A percentile compares a stretch with the other conserved stretches of the same genome.
Conservation (phyloP, 2,329 filamentous ascomycete species). For the Zymoseptoria ardabiliae region DNA sequence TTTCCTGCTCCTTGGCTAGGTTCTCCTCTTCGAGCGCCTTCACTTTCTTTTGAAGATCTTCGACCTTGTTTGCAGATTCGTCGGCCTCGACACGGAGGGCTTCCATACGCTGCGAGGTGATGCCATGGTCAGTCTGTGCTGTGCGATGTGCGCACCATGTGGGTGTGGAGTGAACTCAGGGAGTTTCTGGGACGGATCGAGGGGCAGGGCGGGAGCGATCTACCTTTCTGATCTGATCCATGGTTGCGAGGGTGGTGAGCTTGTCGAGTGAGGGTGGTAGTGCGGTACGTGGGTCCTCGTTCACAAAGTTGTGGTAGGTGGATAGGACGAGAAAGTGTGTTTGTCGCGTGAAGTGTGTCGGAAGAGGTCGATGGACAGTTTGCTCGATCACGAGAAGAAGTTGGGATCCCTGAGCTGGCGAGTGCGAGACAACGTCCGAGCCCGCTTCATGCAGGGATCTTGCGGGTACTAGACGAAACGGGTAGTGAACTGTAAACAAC, state of each 20-base stretch:
- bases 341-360: neutral
- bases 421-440: neutral
- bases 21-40: slow-evolving; percentile 93
- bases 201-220: slow-evolving; percentile 20
- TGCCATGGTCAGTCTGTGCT: neutral
- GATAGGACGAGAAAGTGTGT: neutral
- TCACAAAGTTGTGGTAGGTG: neutral
- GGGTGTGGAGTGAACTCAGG: slow-evolving; percentile 4
- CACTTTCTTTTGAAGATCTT: slow-evolving; percentile 80
- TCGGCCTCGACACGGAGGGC: slow-evolving; percentile 90
- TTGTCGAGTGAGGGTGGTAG: neutral
- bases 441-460: neutral
- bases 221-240: slow-evolving; percentile 41
- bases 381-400: neutral
- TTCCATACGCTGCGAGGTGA: slow-evolving; percentile 70
- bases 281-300: neutral
- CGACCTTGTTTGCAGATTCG: slow-evolving; percentile 69
- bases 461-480: neutral
- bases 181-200: slow-evolving; percentile 15
- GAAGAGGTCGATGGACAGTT: neutral
- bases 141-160: neutral
- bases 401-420: neutral
- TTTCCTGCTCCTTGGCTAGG: slow-evolving; percentile 93
- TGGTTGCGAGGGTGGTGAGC: slow-evolving; percentile 19
- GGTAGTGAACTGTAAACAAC: neutral